Conservation (phyloP, 106 monocot species). For the Dactylorhiza incarnata region DNA sequence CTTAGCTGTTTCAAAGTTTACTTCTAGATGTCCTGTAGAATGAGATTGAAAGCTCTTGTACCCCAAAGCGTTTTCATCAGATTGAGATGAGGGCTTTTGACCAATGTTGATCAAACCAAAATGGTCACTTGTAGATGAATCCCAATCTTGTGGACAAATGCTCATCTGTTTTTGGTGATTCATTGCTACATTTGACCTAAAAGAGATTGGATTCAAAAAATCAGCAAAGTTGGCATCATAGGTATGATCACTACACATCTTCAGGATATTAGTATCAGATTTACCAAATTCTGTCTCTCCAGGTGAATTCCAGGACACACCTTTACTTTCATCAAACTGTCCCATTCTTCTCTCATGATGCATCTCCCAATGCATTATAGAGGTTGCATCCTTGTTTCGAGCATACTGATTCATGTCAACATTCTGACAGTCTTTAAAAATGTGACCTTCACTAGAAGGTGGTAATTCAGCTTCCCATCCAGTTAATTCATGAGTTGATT, state of each 20-base stretch:
- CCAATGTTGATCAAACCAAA: conserved; percentile 17
- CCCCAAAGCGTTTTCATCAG: conserved; percentile 23
- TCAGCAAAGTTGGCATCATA: conserved; percentile 8
- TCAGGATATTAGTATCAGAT: conserved; percentile 17
- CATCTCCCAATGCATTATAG: conserved; percentile 13
- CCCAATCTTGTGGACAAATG: conserved; percentile 26
- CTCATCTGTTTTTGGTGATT: conserved; percentile 27
- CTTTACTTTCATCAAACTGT: conserved; percentile 21
- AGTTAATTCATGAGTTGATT: conserved; percentile 24
- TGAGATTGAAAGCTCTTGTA: conserved; percentile 38
- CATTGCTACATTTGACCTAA: conserved; percentile 26
- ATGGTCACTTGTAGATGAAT: conserved; percentile 21
- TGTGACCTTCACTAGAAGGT: conserved; percentile 11
- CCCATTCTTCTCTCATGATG: conserved; percentile 17
- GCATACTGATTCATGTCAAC: conserved; percentile 20
- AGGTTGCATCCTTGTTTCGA: conserved; percentile 9
- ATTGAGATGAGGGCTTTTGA: conserved; percentile 18
- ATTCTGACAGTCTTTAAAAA: conserved; percentile 13
- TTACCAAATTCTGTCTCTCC: conserved; percentile 10
- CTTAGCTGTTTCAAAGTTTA: conserved; percentile 20
- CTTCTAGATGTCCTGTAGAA: conserved; percentile 35
- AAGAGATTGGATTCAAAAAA: conserved; percentile 24
- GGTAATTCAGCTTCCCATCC: conserved; percentile 30
- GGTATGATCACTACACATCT: conserved; percentile 19
- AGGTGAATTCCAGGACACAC: conserved; percentile 3